A percentile compares a stretch with the other conserved stretches of the same genome.
Conservation (phyloP, 805 yeast genomes). For the Ogataea nonfermentans region DNA sequence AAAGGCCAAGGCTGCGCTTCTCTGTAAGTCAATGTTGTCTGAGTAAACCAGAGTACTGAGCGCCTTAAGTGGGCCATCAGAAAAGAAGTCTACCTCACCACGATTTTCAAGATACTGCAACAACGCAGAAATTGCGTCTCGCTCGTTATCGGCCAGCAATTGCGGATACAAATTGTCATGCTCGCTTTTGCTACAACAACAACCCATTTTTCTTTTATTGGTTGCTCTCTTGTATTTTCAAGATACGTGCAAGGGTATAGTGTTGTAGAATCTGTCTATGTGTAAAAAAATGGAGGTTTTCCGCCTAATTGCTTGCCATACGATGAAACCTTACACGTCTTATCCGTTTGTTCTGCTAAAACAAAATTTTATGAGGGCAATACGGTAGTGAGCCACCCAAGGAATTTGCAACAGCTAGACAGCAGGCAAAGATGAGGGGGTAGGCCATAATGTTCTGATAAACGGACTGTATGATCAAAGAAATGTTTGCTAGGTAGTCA, state of each 20-base stretch:
- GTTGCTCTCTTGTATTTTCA: background rate
- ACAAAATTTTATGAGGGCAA: constrained; percentile 20
- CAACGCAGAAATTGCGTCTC: constrained; percentile 91
- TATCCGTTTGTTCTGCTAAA: constrained; percentile 17
- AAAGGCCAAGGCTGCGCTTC: constrained; percentile 97
- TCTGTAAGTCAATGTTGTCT: constrained; percentile 89
- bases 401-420: background rate
- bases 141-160: constrained; percentile 88
- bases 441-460: no score
- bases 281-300: background rate
- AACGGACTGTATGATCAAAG: no score
- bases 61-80: constrained; percentile 83
- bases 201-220: constrained; percentile 41
- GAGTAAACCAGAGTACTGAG: constrained; percentile 90
- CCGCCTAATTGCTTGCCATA: constrained; percentile 4
- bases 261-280: constrained; percentile 1
- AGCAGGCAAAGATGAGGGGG: no score
- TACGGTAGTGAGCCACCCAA: constrained; percentile 12
- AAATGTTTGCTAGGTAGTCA: no score
- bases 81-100: constrained; percentile 84
- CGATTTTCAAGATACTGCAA: constrained; percentile 87
- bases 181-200: constrained; percentile 47
- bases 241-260: background rate
- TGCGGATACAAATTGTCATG: constrained; percentile 70
- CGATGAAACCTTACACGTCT: constrained; percentile 9